These are phyloP conservation scores for Botrytis fabae DNA, from an alignment of 2,329 filamentous ascomycete species.

Conservation along the genomic window DNA sequence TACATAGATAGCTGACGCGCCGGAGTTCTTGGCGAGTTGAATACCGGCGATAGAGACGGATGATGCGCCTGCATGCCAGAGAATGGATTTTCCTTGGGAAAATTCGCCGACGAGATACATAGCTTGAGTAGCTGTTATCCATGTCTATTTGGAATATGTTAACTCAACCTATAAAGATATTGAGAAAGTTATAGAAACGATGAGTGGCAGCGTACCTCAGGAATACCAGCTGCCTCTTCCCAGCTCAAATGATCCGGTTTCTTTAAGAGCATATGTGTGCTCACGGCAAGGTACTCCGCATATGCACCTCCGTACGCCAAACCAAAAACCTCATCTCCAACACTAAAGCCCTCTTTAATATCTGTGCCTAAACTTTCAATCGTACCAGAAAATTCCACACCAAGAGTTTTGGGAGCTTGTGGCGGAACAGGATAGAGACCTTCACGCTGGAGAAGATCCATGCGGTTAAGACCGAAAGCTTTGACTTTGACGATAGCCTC, in stretches of 20 bases:
- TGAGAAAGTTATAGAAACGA: neutral
- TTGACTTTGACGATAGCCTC: conserved; percentile 82
- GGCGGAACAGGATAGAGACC: conserved; percentile 72
- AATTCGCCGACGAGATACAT: conserved; percentile 80
- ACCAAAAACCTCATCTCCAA: conserved; percentile 83
- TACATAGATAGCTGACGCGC: conserved; percentile 72
- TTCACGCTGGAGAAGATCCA: conserved; percentile 77
- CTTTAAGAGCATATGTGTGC: conserved; percentile 76
- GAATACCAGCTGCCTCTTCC: conserved; percentile 77
- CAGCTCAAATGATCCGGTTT: conserved; percentile 73
- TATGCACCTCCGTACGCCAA: conserved; percentile 89
- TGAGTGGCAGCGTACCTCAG: conserved; percentile 58
- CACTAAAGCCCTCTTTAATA: conserved; percentile 59
- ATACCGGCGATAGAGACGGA: conserved; percentile 85
- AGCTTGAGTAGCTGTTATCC: conserved; percentile 92
- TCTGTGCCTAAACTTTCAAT: conserved; percentile 57
- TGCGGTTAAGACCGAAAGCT: conserved; percentile 83
- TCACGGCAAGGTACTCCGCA: conserved; percentile 79
- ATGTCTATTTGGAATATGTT: conserved; percentile 48
- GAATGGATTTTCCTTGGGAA: conserved; percentile 65
- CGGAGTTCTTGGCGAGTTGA: conserved; percentile 70
- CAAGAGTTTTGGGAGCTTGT: conserved; percentile 67
- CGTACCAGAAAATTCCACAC: conserved; percentile 75
- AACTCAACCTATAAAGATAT: neutral
- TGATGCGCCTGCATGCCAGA: conserved; percentile 94